These are phyloP conservation scores for Phytopythium cucurbitacearum DNA, from an alignment of 352 stramenopile genomes.

Conservation along the genomic window DNA sequence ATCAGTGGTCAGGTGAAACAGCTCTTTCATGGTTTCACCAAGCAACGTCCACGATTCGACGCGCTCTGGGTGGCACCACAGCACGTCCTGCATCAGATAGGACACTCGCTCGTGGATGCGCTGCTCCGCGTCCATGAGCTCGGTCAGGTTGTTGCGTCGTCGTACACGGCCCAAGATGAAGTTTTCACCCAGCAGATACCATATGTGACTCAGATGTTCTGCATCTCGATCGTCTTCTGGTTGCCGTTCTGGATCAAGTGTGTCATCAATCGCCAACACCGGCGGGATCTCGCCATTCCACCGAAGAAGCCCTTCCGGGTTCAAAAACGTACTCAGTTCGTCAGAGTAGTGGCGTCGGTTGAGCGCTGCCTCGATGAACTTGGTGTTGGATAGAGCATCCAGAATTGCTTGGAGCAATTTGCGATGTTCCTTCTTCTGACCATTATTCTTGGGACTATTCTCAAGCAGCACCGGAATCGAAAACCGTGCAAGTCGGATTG, in stretches of 20 bases:
- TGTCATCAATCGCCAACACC: background rate
- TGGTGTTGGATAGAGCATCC: slow-evolving; percentile 28
- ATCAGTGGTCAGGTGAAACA: slow-evolving; percentile 63
- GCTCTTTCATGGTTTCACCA: slow-evolving; percentile 61
- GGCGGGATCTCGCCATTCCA: background rate
- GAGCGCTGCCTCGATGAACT: background rate
- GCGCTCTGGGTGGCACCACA: slow-evolving; percentile 52
- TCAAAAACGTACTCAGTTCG: background rate
- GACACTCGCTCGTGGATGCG: slow-evolving; percentile 49
- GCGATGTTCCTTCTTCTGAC: slow-evolving; percentile 71
- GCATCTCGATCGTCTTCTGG: background rate
- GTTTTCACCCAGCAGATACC: slow-evolving; percentile 72
- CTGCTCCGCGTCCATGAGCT: slow-evolving; percentile 58
- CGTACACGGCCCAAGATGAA: slow-evolving; percentile 58
- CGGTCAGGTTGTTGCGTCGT: slow-evolving; percentile 46
- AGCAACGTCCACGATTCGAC: slow-evolving; percentile 67
- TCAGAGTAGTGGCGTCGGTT: background rate
- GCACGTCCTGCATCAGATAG: slow-evolving; percentile 56
- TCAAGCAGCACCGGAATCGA: slow-evolving; percentile 56
- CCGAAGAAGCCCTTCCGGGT: slow-evolving; percentile 1
- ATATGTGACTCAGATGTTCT: slow-evolving; percentile 44
- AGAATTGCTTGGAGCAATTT: slow-evolving; percentile 60
- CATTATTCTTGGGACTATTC: slow-evolving; percentile 51
- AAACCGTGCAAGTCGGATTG: slow-evolving; percentile 39
- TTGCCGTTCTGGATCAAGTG: background rate